These are phyloP conservation scores for Xanthoconium separans DNA, from an alignment of 1,284 basidiomycete genomes.

Conservation along the genomic window DNA sequence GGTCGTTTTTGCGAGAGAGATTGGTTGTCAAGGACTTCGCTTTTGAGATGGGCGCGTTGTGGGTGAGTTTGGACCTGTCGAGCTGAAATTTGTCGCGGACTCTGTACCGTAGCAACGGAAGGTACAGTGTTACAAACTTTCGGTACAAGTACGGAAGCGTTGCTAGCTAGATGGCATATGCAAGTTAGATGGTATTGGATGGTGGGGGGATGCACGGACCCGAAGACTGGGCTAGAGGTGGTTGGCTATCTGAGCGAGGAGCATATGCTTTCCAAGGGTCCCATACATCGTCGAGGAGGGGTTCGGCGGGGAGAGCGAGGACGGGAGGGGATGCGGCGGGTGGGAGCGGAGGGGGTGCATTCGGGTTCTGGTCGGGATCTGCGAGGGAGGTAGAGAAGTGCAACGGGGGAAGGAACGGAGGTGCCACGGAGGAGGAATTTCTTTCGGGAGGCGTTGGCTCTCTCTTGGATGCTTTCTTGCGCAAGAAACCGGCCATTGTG, in stretches of 20 bases:
- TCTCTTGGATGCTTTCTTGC: slow-evolving; percentile 37
- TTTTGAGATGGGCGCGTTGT: slow-evolving; percentile 10
- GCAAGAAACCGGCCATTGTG: slow-evolving; percentile 52
- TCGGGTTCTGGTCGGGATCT: slow-evolving; percentile 12
- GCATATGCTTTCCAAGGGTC: slow-evolving; percentile 23
- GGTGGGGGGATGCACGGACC: slow-evolving; percentile 15
- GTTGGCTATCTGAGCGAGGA: slow-evolving; percentile 5
- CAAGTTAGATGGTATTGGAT: slow-evolving; percentile 2
- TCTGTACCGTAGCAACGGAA: slow-evolving; percentile 22
- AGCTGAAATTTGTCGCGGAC: slow-evolving; percentile 4
- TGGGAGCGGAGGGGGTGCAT: slow-evolving; percentile 5
- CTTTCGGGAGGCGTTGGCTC: slow-evolving; percentile 15
- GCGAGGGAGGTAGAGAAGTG: slow-evolving; percentile 30
- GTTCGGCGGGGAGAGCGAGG: background rate
- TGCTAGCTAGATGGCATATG: slow-evolving; percentile 4
- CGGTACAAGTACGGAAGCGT: slow-evolving; percentile 4
- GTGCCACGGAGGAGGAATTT: slow-evolving; percentile 15
- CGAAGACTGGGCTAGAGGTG: background rate
- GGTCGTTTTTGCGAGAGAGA: slow-evolving; percentile 6
- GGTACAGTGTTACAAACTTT: background rate
- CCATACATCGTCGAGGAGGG: slow-evolving; percentile 17
- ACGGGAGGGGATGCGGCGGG: slow-evolving; percentile 21
- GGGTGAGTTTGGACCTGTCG: slow-evolving; percentile 2
- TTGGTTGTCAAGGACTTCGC: slow-evolving; percentile 20
- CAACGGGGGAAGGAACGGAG: slow-evolving; percentile 38